Evolutionary conservation across 2,329 filamentous ascomycete species (phyloP).

Genomic region (Pseudonectria buxi): DNA sequence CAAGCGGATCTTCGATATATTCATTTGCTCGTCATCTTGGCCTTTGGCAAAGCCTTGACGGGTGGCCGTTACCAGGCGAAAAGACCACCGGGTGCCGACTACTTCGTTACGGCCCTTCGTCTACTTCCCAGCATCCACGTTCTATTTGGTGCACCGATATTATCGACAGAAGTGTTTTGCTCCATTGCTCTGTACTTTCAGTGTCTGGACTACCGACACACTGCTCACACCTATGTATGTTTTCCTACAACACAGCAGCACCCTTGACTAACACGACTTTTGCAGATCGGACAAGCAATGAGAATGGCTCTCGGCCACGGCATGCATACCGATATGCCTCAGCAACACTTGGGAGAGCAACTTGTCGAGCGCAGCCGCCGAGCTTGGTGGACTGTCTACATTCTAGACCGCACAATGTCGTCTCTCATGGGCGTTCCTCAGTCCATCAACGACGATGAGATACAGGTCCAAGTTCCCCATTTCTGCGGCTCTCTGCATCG

Average conservation of each 20-base stretch:
- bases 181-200: conserved; percentile 47
- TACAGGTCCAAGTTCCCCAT: conserved; percentile 33
- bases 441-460: conserved; percentile 43
- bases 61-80: conserved; percentile 29
- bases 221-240: conserved; percentile 39
- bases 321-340: conserved; percentile 46
- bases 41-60: conserved; percentile 49
- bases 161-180: conserved; percentile 43
- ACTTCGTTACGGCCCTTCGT: conserved; percentile 39
- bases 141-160: conserved; percentile 35
- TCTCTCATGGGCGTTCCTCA: conserved; percentile 46
- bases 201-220: conserved; percentile 39
- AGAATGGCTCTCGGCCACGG: conserved; percentile 42
- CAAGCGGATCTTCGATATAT: conserved; percentile 39
- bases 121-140: conserved; percentile 35
- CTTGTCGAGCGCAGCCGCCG: conserved; percentile 40
- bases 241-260: not conserved
- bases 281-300: conserved; percentile 44
- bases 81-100: conserved; percentile 39
- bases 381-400: conserved; percentile 49
- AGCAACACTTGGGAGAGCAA: conserved; percentile 31
- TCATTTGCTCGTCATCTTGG: conserved; percentile 46
- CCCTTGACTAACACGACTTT: not conserved
- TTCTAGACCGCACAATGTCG: conserved; percentile 47
- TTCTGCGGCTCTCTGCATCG: conserved; percentile 22